Evolutionary conservation across 768 basidiomycete species (phyloP).

Genomic region (Lentinus tigrinus): DNA sequence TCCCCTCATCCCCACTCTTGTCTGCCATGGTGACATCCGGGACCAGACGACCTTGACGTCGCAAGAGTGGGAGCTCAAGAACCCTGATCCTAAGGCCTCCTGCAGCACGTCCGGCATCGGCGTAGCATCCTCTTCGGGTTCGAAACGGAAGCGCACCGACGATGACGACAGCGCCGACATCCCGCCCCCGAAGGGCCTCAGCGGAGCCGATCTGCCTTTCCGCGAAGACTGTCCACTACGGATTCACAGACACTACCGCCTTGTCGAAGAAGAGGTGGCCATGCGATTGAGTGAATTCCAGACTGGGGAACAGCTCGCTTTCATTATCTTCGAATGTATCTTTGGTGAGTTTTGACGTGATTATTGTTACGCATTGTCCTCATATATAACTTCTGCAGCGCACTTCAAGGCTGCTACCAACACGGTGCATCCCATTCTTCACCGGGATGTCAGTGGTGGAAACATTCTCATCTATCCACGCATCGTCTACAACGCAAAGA

Average conservation of each 20-base stretch:
- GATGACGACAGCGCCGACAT: not conserved
- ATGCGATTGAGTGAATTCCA: not conserved
- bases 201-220: not conserved
- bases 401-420: not conserved
- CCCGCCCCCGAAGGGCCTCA: not conserved
- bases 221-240: not conserved
- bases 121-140: not conserved
- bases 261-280: slow-evolving; percentile 3
- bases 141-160: not conserved
- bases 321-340: not conserved
- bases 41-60: not conserved
- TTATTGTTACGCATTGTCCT: not conserved
- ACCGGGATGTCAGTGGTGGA: slow-evolving; percentile 6
- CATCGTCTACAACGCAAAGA: not conserved
- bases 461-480: slow-evolving; percentile 7
- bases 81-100: not conserved
- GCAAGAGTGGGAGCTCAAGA: not conserved
- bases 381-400: not conserved
- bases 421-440: not conserved
- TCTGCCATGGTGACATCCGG: not conserved
- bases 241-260: not conserved
- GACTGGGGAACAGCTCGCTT: not conserved
- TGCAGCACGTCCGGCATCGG: no score
- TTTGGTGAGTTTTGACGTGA: not conserved
- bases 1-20: not conserved